Conservation (phyloP, 768 basidiomycete genomes). For the Russula sp. region DNA sequence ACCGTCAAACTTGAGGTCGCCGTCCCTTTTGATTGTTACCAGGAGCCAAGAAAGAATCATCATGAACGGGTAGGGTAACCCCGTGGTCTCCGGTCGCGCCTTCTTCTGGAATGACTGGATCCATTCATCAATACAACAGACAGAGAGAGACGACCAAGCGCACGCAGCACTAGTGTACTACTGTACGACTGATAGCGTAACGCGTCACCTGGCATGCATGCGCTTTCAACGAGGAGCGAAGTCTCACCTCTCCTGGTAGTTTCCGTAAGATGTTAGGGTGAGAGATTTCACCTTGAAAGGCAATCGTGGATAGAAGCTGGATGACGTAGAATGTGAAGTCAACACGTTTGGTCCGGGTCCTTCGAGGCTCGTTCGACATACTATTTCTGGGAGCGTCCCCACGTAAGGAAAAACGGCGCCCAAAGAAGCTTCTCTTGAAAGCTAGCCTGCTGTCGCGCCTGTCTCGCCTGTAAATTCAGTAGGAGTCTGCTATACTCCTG, state of each 20-base stretch:
- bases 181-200: background rate
- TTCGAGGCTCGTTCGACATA: background rate
- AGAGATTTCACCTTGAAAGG: constrained; percentile 2
- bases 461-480: background rate
- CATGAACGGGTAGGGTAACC: background rate
- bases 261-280: background rate
- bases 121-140: background rate
- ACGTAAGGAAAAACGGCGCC: constrained; percentile 1
- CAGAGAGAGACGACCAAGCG: background rate
- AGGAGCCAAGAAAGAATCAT: background rate
- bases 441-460: background rate
- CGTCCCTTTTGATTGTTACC: background rate
- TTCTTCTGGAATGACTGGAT: background rate
- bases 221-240: background rate
- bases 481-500: background rate
- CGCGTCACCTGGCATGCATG: background rate
- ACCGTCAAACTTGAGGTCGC: background rate
- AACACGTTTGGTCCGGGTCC: background rate
- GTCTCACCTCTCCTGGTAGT: background rate
- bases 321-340: background rate
- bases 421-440: background rate
- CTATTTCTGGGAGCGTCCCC: constrained; percentile 4
- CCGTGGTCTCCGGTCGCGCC: background rate
- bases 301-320: background rate
- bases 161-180: background rate